These are phyloP conservation scores for Isabelozyma gotoi DNA, from an alignment of 805 yeast genomes.

Conservation along the genomic window DNA sequence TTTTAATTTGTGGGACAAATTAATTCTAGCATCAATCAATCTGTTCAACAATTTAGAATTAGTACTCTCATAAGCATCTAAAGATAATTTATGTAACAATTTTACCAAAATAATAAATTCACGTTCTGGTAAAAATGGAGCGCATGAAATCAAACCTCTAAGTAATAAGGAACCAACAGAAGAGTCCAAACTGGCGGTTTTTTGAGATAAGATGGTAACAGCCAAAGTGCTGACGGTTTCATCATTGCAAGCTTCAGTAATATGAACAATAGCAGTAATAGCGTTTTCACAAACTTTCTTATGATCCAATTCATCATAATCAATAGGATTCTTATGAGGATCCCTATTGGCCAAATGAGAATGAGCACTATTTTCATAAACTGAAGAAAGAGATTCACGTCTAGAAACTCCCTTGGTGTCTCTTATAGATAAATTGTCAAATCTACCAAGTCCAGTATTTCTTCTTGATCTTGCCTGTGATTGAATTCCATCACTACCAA, in stretches of 20 bases:
- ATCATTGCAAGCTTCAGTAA: slow-evolving; percentile 66
- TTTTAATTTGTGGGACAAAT: slow-evolving; percentile 39
- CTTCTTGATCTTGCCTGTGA: slow-evolving; percentile 25
- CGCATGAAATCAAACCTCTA: slow-evolving; percentile 61
- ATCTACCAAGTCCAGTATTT: slow-evolving; percentile 27
- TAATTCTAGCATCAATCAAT: slow-evolving; percentile 51
- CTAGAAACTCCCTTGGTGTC: slow-evolving; percentile 7
- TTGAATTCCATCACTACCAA: slow-evolving; percentile 43
- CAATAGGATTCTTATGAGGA: slow-evolving; percentile 4
- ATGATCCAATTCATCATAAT: slow-evolving; percentile 32
- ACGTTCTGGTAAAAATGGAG: slow-evolving; percentile 58
- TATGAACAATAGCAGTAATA: slow-evolving; percentile 62
- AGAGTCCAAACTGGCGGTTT: slow-evolving; percentile 49
- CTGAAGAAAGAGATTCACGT: slow-evolving; percentile 9
- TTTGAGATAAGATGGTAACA: slow-evolving; percentile 80
- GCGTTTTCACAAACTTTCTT: slow-evolving; percentile 58
- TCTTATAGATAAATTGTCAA: slow-evolving; percentile 13
- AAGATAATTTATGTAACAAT: slow-evolving; percentile 52
- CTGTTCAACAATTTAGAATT: slow-evolving; percentile 37
- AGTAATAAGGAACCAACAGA: slow-evolving; percentile 57
- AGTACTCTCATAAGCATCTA: slow-evolving; percentile 42
- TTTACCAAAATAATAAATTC: slow-evolving; percentile 67
- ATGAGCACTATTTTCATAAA: slow-evolving; percentile 6
- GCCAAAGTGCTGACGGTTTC: slow-evolving; percentile 74
- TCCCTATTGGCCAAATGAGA: background rate